Percentiles rank a stretch among this genome's conserved stretches.
Conservation (phyloP, 768 basidiomycete genomes). For the Amanita subjunquillea region DNA sequence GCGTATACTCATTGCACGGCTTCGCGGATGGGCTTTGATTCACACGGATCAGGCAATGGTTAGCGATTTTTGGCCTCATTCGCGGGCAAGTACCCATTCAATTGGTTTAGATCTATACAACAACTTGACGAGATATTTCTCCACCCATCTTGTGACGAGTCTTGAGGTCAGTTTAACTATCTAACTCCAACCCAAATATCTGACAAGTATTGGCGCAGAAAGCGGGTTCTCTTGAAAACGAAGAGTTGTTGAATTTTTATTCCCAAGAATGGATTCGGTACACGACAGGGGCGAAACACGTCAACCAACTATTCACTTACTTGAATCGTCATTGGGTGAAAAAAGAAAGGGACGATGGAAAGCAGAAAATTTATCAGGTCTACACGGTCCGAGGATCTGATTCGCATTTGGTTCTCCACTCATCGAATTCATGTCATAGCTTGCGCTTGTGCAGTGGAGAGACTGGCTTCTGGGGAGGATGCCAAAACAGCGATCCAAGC, state of each 20-base stretch:
- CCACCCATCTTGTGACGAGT: slow-evolving; percentile 50
- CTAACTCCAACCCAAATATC: not conserved
- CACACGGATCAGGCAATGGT: slow-evolving; percentile 5
- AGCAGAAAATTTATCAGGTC: slow-evolving; percentile 89
- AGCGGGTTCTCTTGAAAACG: slow-evolving; percentile 75
- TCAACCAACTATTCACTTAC: slow-evolving; percentile 96
- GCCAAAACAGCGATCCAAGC: slow-evolving; percentile 72
- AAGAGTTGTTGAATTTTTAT: slow-evolving; percentile 84
- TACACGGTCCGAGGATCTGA: slow-evolving; percentile 63
- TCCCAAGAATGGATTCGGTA: slow-evolving; percentile 92
- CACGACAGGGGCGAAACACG: slow-evolving; percentile 94
- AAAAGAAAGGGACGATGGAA: slow-evolving; percentile 92
- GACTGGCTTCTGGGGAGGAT: slow-evolving; percentile 80
- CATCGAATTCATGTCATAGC: slow-evolving; percentile 38
- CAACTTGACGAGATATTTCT: slow-evolving; percentile 87
- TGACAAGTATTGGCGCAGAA: slow-evolving; percentile 30
- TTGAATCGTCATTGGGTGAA: slow-evolving; percentile 99
- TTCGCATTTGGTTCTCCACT: slow-evolving; percentile 2
- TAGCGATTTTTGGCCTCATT: slow-evolving; percentile 4
- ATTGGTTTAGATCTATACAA: slow-evolving; percentile 98
- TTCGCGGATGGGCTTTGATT: slow-evolving; percentile 46
- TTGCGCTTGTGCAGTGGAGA: slow-evolving; percentile 96
- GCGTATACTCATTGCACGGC: slow-evolving; percentile 98
- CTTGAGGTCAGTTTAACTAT: not conserved
- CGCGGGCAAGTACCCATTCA: slow-evolving; percentile 80